These are phyloP conservation scores for Salix dunnii DNA, from an alignment of 345 rosid genomes.

Conservation along the genomic window DNA sequence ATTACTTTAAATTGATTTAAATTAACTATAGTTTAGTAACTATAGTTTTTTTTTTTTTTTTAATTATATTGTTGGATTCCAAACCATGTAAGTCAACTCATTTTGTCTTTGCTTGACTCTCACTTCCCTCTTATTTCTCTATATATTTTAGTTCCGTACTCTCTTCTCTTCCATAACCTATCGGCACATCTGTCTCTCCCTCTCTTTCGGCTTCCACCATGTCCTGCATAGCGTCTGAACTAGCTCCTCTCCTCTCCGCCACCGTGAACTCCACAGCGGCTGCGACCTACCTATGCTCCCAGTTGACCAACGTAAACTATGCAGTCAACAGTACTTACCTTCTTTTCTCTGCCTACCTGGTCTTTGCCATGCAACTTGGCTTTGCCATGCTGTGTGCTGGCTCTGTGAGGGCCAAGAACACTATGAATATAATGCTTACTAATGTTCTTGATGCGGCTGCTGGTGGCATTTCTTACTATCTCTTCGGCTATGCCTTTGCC, in stretches of 20 bases:
- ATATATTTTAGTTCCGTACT: background rate
- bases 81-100: too few species aligned
- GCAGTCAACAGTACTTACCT: slow-evolving; percentile 61
- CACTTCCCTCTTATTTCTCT: background rate
- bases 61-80: too few species aligned
- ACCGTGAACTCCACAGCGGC: slow-evolving; percentile 41
- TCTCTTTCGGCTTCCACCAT: slow-evolving; percentile 7
- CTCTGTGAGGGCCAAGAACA: slow-evolving; percentile 33
- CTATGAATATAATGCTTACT: slow-evolving; percentile 34
- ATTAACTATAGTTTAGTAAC: too few species aligned
- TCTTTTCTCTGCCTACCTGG: slow-evolving; percentile 69
- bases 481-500: slow-evolving; percentile 32
- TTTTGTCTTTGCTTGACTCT: background rate
- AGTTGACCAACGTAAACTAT: slow-evolving; percentile 28
- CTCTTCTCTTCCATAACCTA: background rate
- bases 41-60: too few species aligned
- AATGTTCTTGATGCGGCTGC: slow-evolving; percentile 35
- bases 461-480: slow-evolving; percentile 30
- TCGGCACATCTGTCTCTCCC: background rate
- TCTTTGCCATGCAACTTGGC: slow-evolving; percentile 62
- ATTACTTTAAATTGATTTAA: too few species aligned
- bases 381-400: slow-evolving; percentile 39
- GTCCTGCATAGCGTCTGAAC: slow-evolving; percentile 39
- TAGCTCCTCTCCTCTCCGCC: slow-evolving; percentile 36
- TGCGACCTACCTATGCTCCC: slow-evolving; percentile 43